Evolutionary conservation across 2,329 filamentous ascomycete genomes (phyloP).

Genomic region (Pseudopyricularia javanii): DNA sequence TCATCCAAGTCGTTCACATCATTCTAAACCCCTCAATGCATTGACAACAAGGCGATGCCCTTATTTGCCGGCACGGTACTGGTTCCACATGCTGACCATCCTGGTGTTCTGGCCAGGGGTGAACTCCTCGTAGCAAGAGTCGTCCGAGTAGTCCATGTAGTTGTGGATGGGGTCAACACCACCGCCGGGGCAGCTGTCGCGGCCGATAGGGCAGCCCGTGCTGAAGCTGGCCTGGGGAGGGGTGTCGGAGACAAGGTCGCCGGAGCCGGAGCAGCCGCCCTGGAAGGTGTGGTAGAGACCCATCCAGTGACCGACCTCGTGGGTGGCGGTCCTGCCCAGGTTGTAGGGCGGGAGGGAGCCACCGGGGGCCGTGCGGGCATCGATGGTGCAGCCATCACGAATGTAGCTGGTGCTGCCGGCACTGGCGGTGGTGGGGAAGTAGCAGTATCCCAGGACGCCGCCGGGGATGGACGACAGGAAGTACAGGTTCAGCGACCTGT

Average conservation of each 20-base stretch:
- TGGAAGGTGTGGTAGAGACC: constrained; percentile 34
- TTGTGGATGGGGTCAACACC: constrained; percentile 21
- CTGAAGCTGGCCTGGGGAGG: constrained; percentile 17
- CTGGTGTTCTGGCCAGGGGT: background rate
- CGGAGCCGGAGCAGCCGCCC: background rate
- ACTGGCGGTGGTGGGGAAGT: constrained; percentile 25
- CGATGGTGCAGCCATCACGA: background rate
- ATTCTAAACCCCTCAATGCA: too few species aligned
- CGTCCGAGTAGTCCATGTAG: constrained; percentile 22
- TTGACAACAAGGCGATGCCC: too few species aligned
- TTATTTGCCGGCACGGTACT: too few species aligned
- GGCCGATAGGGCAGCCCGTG: constrained; percentile 20
- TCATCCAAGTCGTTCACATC: too few species aligned
- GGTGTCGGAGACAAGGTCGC: constrained; percentile 21
- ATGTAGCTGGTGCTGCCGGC: constrained; percentile 11
- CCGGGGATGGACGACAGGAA: constrained; percentile 5
- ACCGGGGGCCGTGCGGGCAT: constrained; percentile 7
- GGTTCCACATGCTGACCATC: too few species aligned
- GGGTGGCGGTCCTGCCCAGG: constrained; percentile 9
- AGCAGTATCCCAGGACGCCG: constrained; percentile 28
- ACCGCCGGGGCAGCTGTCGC: constrained; percentile 17
- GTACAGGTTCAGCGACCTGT: constrained; percentile 10
- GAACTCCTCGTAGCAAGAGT: background rate
- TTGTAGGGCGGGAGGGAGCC: constrained; percentile 7
- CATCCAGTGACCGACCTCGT: constrained; percentile 37